Percentiles rank a stretch among this genome's conserved stretches.
phyloP scores from a whole-genome alignment of 352 stramenopile species.

The Globisporangium barbulae region DNA sequence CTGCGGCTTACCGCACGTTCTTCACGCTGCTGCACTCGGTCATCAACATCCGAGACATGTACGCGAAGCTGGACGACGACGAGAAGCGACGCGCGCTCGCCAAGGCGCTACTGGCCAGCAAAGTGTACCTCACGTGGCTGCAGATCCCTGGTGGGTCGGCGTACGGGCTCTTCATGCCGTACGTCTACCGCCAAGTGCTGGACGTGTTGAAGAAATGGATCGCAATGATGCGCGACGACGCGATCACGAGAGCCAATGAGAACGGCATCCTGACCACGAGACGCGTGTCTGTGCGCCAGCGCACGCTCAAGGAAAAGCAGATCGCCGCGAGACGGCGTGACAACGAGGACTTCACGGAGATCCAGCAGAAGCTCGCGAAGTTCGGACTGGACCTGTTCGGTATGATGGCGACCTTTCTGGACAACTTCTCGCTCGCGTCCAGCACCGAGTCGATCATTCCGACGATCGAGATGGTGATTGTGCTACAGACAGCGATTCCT shows the following conservation, averaged over 20 bases:
- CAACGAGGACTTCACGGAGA: conserved; percentile 22
- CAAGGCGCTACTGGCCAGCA: conserved; percentile 65
- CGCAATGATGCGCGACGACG: conserved; percentile 24
- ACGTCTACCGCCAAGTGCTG: conserved; percentile 79
- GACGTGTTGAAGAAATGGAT: conserved; percentile 82
- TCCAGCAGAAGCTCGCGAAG: conserved; percentile 38
- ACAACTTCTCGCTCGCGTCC: conserved; percentile 53
- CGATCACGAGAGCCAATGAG: conserved; percentile 8
- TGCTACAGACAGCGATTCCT: conserved; percentile 48
- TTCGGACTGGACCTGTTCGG: conserved; percentile 59
- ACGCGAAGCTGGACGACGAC: conserved; percentile 29
- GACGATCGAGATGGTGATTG: conserved; percentile 63
- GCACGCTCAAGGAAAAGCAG: conserved; percentile 15
- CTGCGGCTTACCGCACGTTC: conserved; percentile 59
- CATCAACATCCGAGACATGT: conserved; percentile 60
- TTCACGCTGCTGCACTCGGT: conserved; percentile 56
- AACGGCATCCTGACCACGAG: background rate
- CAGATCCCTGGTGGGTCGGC: conserved; percentile 76
- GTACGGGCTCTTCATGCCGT: conserved; percentile 84
- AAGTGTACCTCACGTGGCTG: conserved; percentile 78
- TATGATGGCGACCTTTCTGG: conserved; percentile 55
- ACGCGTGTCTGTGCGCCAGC: conserved; percentile 12
- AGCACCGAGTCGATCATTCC: conserved; percentile 74
- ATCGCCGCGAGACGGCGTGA: conserved; percentile 14
- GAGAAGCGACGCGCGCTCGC: conserved; percentile 41